A percentile compares a stretch with the other conserved stretches of the same genome.
Evolutionary conservation across 768 basidiomycete species (phyloP).

Genomic region (Strobilomyces echinocephalus): DNA sequence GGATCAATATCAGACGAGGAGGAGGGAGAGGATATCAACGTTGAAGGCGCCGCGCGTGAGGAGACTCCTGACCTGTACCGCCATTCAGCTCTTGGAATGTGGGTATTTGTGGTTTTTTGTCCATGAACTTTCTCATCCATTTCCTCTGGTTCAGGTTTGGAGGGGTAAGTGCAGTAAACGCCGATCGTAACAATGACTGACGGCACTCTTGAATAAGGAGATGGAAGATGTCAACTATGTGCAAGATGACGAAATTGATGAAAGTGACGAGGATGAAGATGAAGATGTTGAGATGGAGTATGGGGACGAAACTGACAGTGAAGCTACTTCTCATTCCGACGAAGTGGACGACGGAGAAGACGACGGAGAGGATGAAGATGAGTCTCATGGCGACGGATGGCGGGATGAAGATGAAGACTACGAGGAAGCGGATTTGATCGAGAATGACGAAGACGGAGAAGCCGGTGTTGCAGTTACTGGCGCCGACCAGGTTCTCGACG

Average conservation of each 20-base stretch:
- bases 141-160: conserved; percentile 46
- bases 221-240: conserved; percentile 77
- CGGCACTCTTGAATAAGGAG: conserved; percentile 45
- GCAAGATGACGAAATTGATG: conserved; percentile 73
- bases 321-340: conserved; percentile 72
- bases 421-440: conserved; percentile 56
- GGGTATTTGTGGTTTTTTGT: conserved; percentile 25
- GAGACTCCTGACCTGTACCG: conserved; percentile 93
- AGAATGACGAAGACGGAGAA: conserved; percentile 56
- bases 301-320: conserved; percentile 77
- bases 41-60: conserved; percentile 54
- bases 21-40: conserved; percentile 54
- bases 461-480: conserved; percentile 46
- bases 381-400: conserved; percentile 46
- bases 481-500: conserved; percentile 44
- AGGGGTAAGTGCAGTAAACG: conserved; percentile 53
- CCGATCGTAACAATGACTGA: conserved; percentile 15
- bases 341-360: conserved; percentile 66
- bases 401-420: conserved; percentile 50
- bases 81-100: conserved; percentile 95
- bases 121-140: conserved; percentile 5
- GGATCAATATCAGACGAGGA: conserved; percentile 44
- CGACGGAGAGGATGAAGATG: conserved; percentile 54
- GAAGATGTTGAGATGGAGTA: conserved; percentile 88
- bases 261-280: conserved; percentile 74